A percentile compares a stretch with the other conserved stretches of the same genome.
phyloP scores from a whole-genome alignment of 1,284 basidiomycete genomes.

The Papiliotrema terrestris region DNA sequence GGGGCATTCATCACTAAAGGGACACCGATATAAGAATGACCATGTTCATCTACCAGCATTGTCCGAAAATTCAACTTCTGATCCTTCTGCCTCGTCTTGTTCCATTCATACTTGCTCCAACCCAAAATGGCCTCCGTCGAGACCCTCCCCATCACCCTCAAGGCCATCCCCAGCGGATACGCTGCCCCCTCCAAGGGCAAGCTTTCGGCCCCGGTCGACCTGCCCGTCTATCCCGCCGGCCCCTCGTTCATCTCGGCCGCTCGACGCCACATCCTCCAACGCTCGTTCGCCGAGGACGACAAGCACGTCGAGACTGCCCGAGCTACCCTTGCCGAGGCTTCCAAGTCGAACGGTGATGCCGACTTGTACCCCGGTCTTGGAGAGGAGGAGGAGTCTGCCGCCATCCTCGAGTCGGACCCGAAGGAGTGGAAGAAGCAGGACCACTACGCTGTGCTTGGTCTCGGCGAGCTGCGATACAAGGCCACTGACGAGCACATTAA shows the following conservation, averaged over 20 bases:
- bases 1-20: too few relatives aligned
- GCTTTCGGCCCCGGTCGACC: constrained; percentile 45
- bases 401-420: constrained; percentile 74
- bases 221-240: constrained; percentile 70
- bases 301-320: constrained; percentile 40
- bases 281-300: constrained; percentile 79
- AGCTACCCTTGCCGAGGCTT: constrained; percentile 56
- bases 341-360: constrained; percentile 57
- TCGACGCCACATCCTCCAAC: constrained; percentile 66
- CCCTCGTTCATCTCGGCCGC: constrained; percentile 78
- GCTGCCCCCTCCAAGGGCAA: constrained; percentile 40
- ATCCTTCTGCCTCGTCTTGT: too few relatives aligned
- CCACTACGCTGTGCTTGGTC: constrained; percentile 92
- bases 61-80: too few relatives aligned
- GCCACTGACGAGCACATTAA: constrained; percentile 92
- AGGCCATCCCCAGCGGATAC: constrained; percentile 44
- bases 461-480: constrained; percentile 83
- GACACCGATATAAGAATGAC: too few relatives aligned
- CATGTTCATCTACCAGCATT: too few relatives aligned
- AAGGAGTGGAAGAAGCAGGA: constrained; percentile 99
- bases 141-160: constrained; percentile 45
- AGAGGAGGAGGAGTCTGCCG: constrained; percentile 78
- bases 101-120: too few relatives aligned
- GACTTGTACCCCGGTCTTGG: constrained; percentile 86
- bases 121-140: constrained; percentile 49